Evolutionary conservation across 2,329 filamentous ascomycete species (phyloP), one percentile per base, ranked within the genome.

Genomic region (Botrytis squamosa): DNA sequence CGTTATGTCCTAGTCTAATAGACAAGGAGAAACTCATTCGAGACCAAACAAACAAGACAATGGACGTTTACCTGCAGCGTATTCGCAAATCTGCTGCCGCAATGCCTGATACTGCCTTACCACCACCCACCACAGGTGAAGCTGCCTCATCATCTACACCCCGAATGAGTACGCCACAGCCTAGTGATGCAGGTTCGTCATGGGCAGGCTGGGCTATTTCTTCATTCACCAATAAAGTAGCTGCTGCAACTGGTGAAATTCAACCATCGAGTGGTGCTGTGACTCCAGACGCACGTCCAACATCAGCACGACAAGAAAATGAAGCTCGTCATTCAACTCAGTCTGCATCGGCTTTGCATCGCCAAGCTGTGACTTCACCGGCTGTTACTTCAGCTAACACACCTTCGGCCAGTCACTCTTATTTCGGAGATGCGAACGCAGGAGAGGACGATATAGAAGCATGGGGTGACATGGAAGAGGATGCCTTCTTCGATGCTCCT

Each of bases 151-250:
- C 84, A 59, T 80, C 83, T 33, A 87, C 88, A 0, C 91, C 93
- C 1, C 89, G 93, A 49, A 96, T 97, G 86, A 91, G 91, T 75
- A 96, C 93, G 1, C 91, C 94, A 1, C 92, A 94, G 75, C 84
- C 88, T 2, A 88, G 87, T 57, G 87, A 91, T 71, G 85, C 87
- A 36, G 64, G 63, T n/a, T 90, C 90, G 4, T 87, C 87, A 6
- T 98, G 96, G 96, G 90, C 96, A 1, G 96, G 96, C 20, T 99
- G 96, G 96, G 96, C 96, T 1, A 98, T 99, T 72, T 98, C 96
- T 0, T 98, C 94, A 1, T 99, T 99, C 81, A 98, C 96, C 2
- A 98, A 98, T 83, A 98, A 97, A 80, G 82, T 98, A 20, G 91
- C 93, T 2, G 84, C 92, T 0, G 94, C 94, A 0, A 92, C 92